phyloP scores from a whole-genome alignment of 345 rosid species.

The Sonneratia caseolaris region DNA sequence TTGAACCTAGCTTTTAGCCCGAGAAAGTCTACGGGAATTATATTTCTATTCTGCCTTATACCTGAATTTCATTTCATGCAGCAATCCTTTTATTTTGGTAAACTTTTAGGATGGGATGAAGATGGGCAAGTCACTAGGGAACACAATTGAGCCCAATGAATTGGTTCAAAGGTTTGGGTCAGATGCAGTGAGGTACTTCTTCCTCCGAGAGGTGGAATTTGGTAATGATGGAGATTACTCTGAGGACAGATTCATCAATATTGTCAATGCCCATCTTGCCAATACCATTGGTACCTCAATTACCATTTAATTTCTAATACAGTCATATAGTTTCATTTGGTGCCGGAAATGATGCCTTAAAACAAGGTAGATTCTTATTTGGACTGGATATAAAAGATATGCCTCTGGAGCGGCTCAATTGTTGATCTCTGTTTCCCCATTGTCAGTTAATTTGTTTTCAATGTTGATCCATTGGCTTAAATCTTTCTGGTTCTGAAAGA shows the following conservation, averaged over 20 bases:
- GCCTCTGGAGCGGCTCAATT: neutral
- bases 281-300: constrained; percentile 63
- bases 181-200: constrained; percentile 91
- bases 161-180: constrained; percentile 73
- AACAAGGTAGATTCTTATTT: neutral
- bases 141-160: constrained; percentile 78
- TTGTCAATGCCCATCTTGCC: constrained; percentile 92
- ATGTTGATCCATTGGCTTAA: neutral
- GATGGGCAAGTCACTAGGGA: constrained; percentile 97
- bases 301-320: neutral
- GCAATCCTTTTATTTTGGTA: constrained; percentile 38
- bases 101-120: constrained; percentile 85
- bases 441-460: neutral
- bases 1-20: neutral
- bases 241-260: constrained; percentile 74
- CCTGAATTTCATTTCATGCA: constrained; percentile 40
- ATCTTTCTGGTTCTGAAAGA: neutral
- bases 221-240: constrained; percentile 96
- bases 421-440: neutral
- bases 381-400: neutral
- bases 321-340: too few relatives aligned
- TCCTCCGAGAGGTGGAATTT: constrained; percentile 80
- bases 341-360: neutral
- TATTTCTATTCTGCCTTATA: constrained; percentile 14
- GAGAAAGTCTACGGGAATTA: neutral